phyloP scores from a whole-genome alignment of 257 asterid genomes.

The Ocimum tenuiflorum region DNA sequence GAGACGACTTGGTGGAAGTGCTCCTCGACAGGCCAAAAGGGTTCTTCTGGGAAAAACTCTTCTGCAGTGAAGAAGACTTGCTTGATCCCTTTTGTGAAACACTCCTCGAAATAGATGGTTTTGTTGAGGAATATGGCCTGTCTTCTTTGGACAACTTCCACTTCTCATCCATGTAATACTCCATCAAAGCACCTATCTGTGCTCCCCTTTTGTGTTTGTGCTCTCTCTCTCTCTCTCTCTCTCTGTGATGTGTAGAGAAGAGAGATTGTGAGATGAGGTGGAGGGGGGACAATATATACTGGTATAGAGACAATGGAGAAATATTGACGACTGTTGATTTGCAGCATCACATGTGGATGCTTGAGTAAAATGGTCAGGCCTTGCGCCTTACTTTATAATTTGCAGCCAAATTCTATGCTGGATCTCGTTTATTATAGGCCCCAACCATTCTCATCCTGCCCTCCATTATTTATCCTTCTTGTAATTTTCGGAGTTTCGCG shows the following conservation, averaged over 20 bases:
- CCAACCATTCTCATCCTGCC: too few species aligned
- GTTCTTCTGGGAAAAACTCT: constrained; percentile 25
- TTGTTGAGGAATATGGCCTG: constrained; percentile 31
- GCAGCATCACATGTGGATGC: constrained; percentile 65
- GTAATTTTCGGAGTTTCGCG: too few species aligned
- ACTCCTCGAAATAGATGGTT: constrained; percentile 42
- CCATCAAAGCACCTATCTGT: constrained; percentile 28
- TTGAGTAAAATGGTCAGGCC: constrained; percentile 45
- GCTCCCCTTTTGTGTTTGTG: constrained; percentile 1
- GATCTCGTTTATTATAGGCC: too few species aligned
- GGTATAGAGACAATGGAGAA: constrained; percentile 14
- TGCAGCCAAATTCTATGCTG: too few species aligned
- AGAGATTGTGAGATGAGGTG: constrained; percentile 21
- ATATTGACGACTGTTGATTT: constrained; percentile 42
- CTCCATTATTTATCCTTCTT: too few species aligned
- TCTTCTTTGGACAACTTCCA: constrained; percentile 55
- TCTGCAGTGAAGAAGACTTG: constrained; percentile 26
- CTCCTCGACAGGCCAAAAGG: constrained; percentile 43
- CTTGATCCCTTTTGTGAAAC: constrained; percentile 16
- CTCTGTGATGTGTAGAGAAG: background rate
- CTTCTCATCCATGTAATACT: constrained; percentile 68
- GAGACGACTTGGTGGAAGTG: constrained; percentile 32
- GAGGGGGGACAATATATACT: constrained; percentile 42
- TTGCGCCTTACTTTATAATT: constrained; percentile 3
- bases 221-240: background rate